Conservation (phyloP, 2,329 filamentous ascomycete genomes). For the Pseudonectria foliicola region DNA sequence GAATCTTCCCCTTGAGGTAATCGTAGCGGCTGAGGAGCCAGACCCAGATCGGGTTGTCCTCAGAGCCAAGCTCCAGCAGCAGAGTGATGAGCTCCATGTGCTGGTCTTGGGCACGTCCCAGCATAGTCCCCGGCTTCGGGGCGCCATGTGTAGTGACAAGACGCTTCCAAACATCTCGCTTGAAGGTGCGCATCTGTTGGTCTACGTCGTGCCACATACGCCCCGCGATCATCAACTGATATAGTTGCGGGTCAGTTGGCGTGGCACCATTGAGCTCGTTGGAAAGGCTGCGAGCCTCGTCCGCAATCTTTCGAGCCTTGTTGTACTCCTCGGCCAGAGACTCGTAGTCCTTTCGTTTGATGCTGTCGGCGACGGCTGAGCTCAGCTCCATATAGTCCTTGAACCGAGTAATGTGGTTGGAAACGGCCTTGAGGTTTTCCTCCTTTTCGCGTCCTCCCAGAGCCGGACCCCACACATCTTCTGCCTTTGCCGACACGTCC, state of each 20-base stretch:
- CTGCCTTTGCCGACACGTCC: conserved; percentile 87
- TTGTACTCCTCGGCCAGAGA: conserved; percentile 79
- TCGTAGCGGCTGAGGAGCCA: conserved; percentile 91
- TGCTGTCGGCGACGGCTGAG: conserved; percentile 69
- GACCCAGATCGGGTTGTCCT: conserved; percentile 93
- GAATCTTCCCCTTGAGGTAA: conserved; percentile 80
- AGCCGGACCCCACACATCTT: conserved; percentile 96
- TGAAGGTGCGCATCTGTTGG: conserved; percentile 78
- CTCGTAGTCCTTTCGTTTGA: conserved; percentile 88
- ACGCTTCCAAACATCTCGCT: conserved; percentile 80
- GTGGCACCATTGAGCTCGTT: conserved; percentile 45
- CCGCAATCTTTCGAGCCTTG: conserved; percentile 72
- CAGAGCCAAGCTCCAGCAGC: conserved; percentile 85
- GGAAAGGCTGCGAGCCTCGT: conserved; percentile 67
- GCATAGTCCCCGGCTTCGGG: conserved; percentile 39
- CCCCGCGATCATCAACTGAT: conserved; percentile 80
- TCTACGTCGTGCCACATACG: conserved; percentile 95
- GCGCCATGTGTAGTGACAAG: conserved; percentile 61
- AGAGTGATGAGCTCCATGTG: conserved; percentile 88
- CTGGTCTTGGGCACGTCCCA: conserved; percentile 61
- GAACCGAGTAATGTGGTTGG: conserved; percentile 69
- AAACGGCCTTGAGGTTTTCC: conserved; percentile 71
- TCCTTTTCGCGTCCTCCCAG: conserved; percentile 88
- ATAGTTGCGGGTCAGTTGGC: conserved; percentile 71
- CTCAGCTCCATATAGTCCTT: conserved; percentile 78